Percentiles rank a stretch among this genome's conserved stretches.
Conservation (phyloP, 2,329 filamentous ascomycete species). For the Fusarium fujikuroi region DNA sequence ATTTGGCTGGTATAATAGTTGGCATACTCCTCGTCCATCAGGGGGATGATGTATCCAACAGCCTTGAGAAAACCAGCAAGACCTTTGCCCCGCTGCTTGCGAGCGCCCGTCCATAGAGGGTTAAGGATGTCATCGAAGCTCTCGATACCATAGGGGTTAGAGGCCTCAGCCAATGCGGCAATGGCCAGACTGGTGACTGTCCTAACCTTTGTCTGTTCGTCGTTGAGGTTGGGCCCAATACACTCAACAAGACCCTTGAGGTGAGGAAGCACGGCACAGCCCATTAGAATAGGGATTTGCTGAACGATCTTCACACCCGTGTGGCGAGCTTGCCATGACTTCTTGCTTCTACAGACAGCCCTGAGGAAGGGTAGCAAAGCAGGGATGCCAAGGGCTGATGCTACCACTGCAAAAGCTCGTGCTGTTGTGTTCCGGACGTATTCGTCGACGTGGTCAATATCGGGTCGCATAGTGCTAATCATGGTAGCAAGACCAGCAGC, state of each 20-base stretch:
- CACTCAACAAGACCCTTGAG: slow-evolving; percentile 96
- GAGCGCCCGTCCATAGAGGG: slow-evolving; percentile 93
- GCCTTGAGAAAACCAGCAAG: slow-evolving; percentile 96
- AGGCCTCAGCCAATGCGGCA: slow-evolving; percentile 92
- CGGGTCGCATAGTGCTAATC: slow-evolving; percentile 99
- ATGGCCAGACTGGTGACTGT: slow-evolving; percentile 96
- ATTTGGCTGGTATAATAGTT: slow-evolving; percentile 99
- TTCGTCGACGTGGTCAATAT: slow-evolving; percentile 98
- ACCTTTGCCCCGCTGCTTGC: slow-evolving; percentile 96
- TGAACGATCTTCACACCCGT: slow-evolving; percentile 99
- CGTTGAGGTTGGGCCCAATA: slow-evolving; percentile 93
- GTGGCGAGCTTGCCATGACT: slow-evolving; percentile 98
- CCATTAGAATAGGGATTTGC: slow-evolving; percentile 98
- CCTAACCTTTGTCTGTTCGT: slow-evolving; percentile 97
- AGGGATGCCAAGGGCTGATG: slow-evolving; percentile 94
- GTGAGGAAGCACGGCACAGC: slow-evolving; percentile 94
- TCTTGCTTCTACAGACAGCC: slow-evolving; percentile 97
- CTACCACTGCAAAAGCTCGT: slow-evolving; percentile 95
- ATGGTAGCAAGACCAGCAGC: slow-evolving; percentile 96
- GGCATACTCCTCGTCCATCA: slow-evolving; percentile 99
- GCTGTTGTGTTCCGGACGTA: slow-evolving; percentile 99
- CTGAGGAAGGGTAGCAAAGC: slow-evolving; percentile 93
- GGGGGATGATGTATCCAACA: slow-evolving; percentile 95
- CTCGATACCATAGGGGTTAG: slow-evolving; percentile 98
- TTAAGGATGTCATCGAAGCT: slow-evolving; percentile 98